These are phyloP conservation scores for Atkinsonella texensis DNA, from an alignment of 2,329 filamentous ascomycete genomes.

Conservation along the genomic window DNA sequence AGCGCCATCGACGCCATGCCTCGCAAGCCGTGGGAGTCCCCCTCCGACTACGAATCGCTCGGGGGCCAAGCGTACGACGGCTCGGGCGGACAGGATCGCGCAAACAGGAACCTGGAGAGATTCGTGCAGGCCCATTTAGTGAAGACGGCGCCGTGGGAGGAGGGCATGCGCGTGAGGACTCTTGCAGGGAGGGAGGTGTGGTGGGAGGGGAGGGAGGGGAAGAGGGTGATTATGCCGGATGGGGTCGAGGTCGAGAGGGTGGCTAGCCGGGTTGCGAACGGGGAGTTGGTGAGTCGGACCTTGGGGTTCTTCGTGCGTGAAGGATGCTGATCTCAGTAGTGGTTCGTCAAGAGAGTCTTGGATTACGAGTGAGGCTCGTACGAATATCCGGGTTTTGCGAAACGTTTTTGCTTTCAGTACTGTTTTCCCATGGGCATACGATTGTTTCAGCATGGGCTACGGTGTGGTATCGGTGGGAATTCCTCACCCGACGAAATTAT, in stretches of 20 bases:
- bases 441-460: too few relatives aligned
- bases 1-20: slow-evolving; percentile 65
- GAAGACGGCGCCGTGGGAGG: slow-evolving; percentile 60
- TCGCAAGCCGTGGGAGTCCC: slow-evolving; percentile 76
- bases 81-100: slow-evolving; percentile 60
- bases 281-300: slow-evolving; percentile 51
- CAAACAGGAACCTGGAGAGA: slow-evolving; percentile 59
- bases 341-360: slow-evolving; percentile 50
- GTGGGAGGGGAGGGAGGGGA: slow-evolving; percentile 66
- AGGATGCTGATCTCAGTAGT: slow-evolving; percentile 24
- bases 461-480: too few relatives aligned
- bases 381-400: too few relatives aligned
- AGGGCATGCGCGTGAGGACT: slow-evolving; percentile 53
- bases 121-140: slow-evolving; percentile 87
- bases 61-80: slow-evolving; percentile 68
- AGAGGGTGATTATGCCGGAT: slow-evolving; percentile 64
- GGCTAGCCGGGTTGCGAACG: slow-evolving; percentile 69
- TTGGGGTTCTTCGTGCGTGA: neutral
- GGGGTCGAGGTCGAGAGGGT: slow-evolving; percentile 65
- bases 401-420: too few relatives aligned
- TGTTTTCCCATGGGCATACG: too few relatives aligned
- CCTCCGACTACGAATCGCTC: slow-evolving; percentile 55
- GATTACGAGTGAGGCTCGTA: slow-evolving; percentile 24
- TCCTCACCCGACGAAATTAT: too few relatives aligned
- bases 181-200: slow-evolving; percentile 55